Base-by-base conservation (phyloP, 2,329 filamentous ascomycete genomes). In the Neoarthrinium moseri region DNA sequence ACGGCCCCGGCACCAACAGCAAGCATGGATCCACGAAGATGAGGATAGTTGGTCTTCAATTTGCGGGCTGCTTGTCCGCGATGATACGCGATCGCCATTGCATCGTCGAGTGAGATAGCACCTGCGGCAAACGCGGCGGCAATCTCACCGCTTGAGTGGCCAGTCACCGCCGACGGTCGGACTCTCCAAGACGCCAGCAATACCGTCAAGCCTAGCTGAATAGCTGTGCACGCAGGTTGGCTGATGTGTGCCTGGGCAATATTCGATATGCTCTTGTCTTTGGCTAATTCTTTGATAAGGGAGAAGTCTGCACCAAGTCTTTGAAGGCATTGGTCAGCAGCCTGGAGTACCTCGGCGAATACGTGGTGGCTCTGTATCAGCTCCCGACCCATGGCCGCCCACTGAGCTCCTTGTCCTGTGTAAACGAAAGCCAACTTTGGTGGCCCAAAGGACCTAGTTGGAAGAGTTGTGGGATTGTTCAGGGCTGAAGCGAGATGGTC, bases 21-120 rank as follows among this genome's bases (percentile, higher is more conserved):
- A 57, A 80, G 66, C 78, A 81, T 82, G 5, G 67, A 61, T 0
- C 77, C 77, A 5, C 62, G 60, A 0, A 72, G 63, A 1, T 64
- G 49, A 0, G 66, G 65, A 46, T 66, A 60, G 10, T 60, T 64
- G 26, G 61, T 32, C 46, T 66, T 72, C 34, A 74, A 54, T 2
- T 62, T 56, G 5, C 66, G 62, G 6, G 70, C 64, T 11, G 70
- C 62, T 30, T 67, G 63, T 3, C 70, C 72, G 12, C 72, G 64
- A 51, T 69, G 66, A 55, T 56, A 56, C 8, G 55, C 55, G 12
- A 50, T 49, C 26, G 54, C 55, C 54, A 57, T 56, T 23, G 55
- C 55, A 21, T 45, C 49, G 24, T 57, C 53, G 4, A 55, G 45
- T 6, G 32, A 57, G 38, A 51, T 52, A 40, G 11, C 64, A 56